Conservation (phyloP, 805 yeast species). For the Sungouiella blattae region DNA sequence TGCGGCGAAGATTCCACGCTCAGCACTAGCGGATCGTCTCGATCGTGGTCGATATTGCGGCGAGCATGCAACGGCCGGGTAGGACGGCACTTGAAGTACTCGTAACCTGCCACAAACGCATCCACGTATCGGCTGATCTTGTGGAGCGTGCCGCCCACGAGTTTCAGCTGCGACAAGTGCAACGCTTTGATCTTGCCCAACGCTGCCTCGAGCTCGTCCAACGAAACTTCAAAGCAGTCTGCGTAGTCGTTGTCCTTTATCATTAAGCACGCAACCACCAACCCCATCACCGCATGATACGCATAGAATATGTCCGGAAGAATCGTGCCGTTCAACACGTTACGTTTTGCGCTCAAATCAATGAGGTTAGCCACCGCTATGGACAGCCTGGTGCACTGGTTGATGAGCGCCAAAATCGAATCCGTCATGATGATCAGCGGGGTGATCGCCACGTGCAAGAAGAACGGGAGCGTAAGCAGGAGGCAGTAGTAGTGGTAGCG, state of each 20-base stretch:
- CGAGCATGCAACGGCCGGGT: too few species aligned
- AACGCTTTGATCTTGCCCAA: background rate
- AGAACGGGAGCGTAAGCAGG: conserved; percentile 41
- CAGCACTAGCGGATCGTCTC: too few species aligned
- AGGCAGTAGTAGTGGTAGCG: conserved; percentile 41
- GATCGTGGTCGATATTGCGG: too few species aligned
- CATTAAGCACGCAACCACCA: conserved; percentile 32
- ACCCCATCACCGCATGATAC: conserved; percentile 40
- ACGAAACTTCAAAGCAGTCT: background rate
- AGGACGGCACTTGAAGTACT: background rate
- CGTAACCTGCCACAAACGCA: background rate
- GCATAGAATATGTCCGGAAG: conserved; percentile 43
- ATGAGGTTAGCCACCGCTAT: conserved; percentile 36
- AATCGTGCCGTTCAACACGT: conserved; percentile 43
- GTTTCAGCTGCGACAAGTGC: background rate
- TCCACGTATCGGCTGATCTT: background rate
- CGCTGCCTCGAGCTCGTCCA: background rate
- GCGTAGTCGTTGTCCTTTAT: background rate
- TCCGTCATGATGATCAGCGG: conserved; percentile 27
- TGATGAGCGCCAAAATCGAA: conserved; percentile 41
- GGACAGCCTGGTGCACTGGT: conserved; percentile 38
- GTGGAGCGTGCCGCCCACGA: background rate
- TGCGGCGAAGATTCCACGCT: too few species aligned
- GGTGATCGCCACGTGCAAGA: conserved; percentile 33
- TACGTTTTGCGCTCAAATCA: conserved; percentile 29